Evolutionary conservation across 2,329 filamentous ascomycete species (phyloP).

Genomic region (Cordyceps militaris): DNA sequence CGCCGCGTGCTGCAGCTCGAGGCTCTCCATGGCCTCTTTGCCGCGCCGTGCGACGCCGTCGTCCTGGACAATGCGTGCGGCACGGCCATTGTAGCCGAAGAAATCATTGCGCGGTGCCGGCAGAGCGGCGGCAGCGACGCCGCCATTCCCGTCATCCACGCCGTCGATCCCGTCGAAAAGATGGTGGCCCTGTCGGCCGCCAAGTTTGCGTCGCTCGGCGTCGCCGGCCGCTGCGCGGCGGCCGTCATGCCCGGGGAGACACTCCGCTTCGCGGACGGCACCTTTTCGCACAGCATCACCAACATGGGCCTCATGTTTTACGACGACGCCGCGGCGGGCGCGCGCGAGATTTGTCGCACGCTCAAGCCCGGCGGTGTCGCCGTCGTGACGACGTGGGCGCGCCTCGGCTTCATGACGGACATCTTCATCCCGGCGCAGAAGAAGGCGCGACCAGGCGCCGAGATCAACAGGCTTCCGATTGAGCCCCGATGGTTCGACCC

Average conservation of each 20-base stretch:
- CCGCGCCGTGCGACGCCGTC: background rate
- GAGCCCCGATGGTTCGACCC: conserved; percentile 12
- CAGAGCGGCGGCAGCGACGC: background rate
- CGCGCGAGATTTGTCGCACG: conserved; percentile 31
- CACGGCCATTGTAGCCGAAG: conserved; percentile 20
- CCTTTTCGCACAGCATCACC: conserved; percentile 31
- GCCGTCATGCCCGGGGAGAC: conserved; percentile 20
- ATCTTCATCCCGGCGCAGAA: conserved; percentile 16
- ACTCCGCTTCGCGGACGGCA: conserved; percentile 21
- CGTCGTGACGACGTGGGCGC: conserved; percentile 26
- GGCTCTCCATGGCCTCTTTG: background rate
- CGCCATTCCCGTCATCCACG: conserved; percentile 11
- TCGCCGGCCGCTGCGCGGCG: conserved; percentile 4
- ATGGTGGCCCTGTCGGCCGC: conserved; percentile 18
- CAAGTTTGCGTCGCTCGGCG: conserved; percentile 12
- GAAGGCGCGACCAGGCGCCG: conserved; percentile 7
- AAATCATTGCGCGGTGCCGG: conserved; percentile 14
- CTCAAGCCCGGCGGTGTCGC: conserved; percentile 30
- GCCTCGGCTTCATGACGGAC: conserved; percentile 15
- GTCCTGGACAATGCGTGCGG: conserved; percentile 25
- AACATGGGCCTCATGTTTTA: conserved; percentile 34
- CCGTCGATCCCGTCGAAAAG: conserved; percentile 17
- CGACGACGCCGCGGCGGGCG: conserved; percentile 23
- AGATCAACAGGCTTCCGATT: conserved; percentile 15
- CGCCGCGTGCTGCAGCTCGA: conserved; percentile 10